Conservation (phyloP, 78 protist genomes). For the Dictyostelium citrinum region DNA sequence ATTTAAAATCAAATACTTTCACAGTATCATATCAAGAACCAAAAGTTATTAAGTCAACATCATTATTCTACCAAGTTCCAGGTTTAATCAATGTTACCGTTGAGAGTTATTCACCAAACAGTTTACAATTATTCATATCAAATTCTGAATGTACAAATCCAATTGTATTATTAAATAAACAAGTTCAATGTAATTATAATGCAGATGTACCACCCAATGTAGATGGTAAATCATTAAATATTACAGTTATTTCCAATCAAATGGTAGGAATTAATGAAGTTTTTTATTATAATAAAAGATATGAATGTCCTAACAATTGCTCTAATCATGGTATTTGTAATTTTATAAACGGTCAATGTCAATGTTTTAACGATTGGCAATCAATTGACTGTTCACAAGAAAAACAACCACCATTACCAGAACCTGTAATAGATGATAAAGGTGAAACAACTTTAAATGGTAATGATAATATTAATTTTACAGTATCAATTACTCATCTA, state of each 20-base stretch:
- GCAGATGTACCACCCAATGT: background rate
- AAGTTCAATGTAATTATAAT: background rate
- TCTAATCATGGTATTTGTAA: conserved; percentile 24
- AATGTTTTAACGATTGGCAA: background rate
- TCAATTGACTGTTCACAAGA: background rate
- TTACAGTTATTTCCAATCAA: background rate
- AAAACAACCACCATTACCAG: background rate
- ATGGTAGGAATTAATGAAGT: conserved; percentile 19
- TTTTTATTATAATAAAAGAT: background rate
- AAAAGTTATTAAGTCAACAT: background rate
- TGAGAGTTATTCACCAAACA: background rate
- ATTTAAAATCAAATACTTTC: background rate
- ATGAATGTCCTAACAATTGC: background rate
- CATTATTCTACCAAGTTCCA: background rate
- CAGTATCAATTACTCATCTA: background rate
- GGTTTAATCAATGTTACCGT: background rate
- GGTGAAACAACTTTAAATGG: conserved; percentile 17
- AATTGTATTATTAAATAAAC: background rate
- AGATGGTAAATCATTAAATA: background rate
- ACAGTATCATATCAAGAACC: background rate
- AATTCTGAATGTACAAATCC: background rate
- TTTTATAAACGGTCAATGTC: background rate
- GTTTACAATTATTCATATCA: background rate
- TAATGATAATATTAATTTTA: conserved; percentile 15
- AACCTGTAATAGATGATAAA: conserved; percentile 4